Base-by-base conservation (phyloP, 2,329 filamentous ascomycete species). In the Chalara sp. region DNA sequence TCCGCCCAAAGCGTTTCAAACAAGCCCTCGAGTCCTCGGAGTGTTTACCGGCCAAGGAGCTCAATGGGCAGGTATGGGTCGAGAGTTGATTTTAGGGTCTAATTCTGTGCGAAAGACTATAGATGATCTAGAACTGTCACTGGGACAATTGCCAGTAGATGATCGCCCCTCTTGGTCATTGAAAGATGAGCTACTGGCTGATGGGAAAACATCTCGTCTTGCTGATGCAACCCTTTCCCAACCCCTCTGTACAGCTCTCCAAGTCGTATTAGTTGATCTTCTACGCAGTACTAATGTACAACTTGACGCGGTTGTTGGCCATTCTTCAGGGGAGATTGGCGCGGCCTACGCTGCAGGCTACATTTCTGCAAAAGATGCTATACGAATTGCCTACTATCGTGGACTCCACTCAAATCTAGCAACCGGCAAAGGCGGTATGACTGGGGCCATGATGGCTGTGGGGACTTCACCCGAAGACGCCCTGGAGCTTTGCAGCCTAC, bases 301-400 rank as follows among this genome's bases (percentile, higher is more conserved):
- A 5, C 68, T 71, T 0, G 46, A 54, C 0, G 63, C 62, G 1
- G 70, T 74, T 0, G 61, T 67, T 5, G 71, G 73, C 2, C 73
- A 76, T 55, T 74, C 71, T 1, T 67, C 63, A 41, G 73, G 73
- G 6, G 73, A 76, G 50, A 74, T 76, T 31, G 71, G 59, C 2
- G 72, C 72, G 3, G 72, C 72, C 0, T 75, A 70, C 44, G 65
- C 71, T 0, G 58, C 67, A 1, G 69, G 67, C 2, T 58, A 59
- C 2, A 35, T 72, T 1, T 61, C 58, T 6, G 53, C 56, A 6
- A 50, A 58, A 3, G 60, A 66, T 37, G 68, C 68, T 12, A 58
- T 65, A 4, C 10, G 32, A 21, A 51, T 55, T 46, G 54, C 56
- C 7, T 58, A 54, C 33, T 54, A 56, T 13, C 46, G 56, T 8